Evolutionary conservation across 805 yeast species (phyloP).

Genomic region (Jamesozyma spencerorum): DNA sequence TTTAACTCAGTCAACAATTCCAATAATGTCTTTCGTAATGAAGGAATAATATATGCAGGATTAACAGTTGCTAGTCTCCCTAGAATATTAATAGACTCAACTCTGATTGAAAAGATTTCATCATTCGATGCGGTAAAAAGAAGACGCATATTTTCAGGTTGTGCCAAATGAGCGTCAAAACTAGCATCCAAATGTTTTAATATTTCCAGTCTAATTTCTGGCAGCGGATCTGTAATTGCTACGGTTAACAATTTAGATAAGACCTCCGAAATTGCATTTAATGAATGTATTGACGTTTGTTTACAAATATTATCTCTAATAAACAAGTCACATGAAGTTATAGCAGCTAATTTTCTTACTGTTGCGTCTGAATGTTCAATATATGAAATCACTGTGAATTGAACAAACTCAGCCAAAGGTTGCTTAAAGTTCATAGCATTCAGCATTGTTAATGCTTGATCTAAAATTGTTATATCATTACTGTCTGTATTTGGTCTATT

Average conservation of each 20-base stretch:
- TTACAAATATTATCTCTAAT: slow-evolving; percentile 69
- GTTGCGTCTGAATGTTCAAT: slow-evolving; percentile 67
- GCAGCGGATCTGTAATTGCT: slow-evolving; percentile 77
- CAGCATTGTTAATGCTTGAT: slow-evolving; percentile 69
- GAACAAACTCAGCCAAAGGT: slow-evolving; percentile 75
- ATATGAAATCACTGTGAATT: slow-evolving; percentile 68
- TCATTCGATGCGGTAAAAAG: slow-evolving; percentile 83
- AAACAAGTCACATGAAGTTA: slow-evolving; percentile 69
- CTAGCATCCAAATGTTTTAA: slow-evolving; percentile 58
- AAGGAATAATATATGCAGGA: slow-evolving; percentile 92
- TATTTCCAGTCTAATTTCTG: slow-evolving; percentile 75
- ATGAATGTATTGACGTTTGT: slow-evolving; percentile 71
- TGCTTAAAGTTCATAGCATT: slow-evolving; percentile 62
- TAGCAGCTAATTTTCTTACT: slow-evolving; percentile 72
- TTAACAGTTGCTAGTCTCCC: slow-evolving; percentile 78
- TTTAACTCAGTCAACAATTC: slow-evolving; percentile 77
- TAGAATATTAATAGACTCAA: slow-evolving; percentile 63
- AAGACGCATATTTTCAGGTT: slow-evolving; percentile 76
- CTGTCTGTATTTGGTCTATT: slow-evolving; percentile 33
- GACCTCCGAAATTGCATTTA: slow-evolving; percentile 74
- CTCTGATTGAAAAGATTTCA: slow-evolving; percentile 70
- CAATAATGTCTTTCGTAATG: slow-evolving; percentile 71
- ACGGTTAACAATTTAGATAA: slow-evolving; percentile 66
- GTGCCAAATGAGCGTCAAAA: slow-evolving; percentile 85
- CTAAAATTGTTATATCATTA: slow-evolving; percentile 42